Conservation (phyloP, 2,329 filamentous ascomycete genomes). For the Penicillium sp. region DNA sequence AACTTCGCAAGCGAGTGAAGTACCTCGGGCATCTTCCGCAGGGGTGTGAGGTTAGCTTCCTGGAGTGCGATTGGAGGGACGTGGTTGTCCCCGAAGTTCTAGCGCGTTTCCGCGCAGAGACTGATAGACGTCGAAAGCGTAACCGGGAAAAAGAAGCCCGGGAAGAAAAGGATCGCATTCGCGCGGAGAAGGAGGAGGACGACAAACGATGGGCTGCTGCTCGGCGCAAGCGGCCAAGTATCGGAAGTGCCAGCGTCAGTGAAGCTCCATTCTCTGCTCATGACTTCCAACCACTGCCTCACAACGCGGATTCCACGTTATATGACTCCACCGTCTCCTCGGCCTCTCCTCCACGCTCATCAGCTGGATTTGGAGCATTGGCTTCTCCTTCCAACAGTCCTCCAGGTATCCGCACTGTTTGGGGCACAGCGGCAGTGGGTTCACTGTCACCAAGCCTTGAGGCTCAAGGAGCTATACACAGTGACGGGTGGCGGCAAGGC, state of each 20-base stretch:
- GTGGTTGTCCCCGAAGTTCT: slow-evolving; percentile 73
- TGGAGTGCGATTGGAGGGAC: slow-evolving; percentile 95
- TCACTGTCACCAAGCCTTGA: slow-evolving; percentile 56
- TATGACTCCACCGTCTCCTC: slow-evolving; percentile 35
- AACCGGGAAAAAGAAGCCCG: slow-evolving; percentile 79
- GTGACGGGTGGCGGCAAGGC: slow-evolving; percentile 84
- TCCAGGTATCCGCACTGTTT: slow-evolving; percentile 73
- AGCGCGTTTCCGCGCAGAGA: slow-evolving; percentile 71
- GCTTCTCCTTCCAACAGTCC: slow-evolving; percentile 81
- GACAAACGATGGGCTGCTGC: slow-evolving; percentile 66
- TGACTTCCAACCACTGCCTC: slow-evolving; percentile 64
- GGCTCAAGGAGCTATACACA: slow-evolving; percentile 40
- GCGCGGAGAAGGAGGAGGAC: slow-evolving; percentile 76
- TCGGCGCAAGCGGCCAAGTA: slow-evolving; percentile 58
- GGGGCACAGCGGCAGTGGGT: slow-evolving; percentile 75
- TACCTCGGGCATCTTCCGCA: slow-evolving; percentile 83
- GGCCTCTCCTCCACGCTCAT: slow-evolving; percentile 42
- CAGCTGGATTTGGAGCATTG: slow-evolving; percentile 51
- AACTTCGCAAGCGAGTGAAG: slow-evolving; percentile 76
- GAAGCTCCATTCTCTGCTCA: slow-evolving; percentile 54
- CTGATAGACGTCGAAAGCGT: slow-evolving; percentile 70
- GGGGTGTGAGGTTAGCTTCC: slow-evolving; percentile 85
- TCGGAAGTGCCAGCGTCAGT: slow-evolving; percentile 33
- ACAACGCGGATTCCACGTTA: slow-evolving; percentile 29
- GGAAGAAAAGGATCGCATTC: slow-evolving; percentile 79